Conservation (phyloP, 768 basidiomycete species). For the Kondoa malvinella region DNA sequence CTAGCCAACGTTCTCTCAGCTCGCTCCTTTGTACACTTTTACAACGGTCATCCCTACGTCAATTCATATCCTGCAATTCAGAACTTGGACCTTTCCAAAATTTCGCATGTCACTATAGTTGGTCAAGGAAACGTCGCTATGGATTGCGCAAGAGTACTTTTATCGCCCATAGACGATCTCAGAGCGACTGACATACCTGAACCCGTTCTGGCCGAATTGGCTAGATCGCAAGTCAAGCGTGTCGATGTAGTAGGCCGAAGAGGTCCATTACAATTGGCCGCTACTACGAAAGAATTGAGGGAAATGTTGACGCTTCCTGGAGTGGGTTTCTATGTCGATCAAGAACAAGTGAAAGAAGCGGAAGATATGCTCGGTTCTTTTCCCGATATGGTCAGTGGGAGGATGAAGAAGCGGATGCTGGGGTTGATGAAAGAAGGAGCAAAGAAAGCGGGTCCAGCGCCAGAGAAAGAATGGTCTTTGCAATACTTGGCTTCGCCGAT, state of each 20-base stretch:
- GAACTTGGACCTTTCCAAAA: conserved; percentile 42
- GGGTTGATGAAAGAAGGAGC: conserved; percentile 31
- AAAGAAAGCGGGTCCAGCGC: conserved; percentile 38
- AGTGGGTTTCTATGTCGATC: conserved; percentile 44
- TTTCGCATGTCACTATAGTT: conserved; percentile 60
- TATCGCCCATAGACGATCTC: conserved; percentile 50
- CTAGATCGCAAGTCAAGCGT: conserved; percentile 47
- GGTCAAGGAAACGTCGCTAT: conserved; percentile 92
- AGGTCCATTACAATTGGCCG: conserved; percentile 73
- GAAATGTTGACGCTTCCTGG: conserved; percentile 56
- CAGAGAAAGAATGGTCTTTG: conserved; percentile 64
- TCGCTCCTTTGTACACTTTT: conserved; percentile 81
- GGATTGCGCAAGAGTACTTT: conserved; percentile 75
- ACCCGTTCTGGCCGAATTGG: conserved; percentile 51
- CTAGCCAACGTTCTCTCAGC: conserved; percentile 50
- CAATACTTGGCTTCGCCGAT: conserved; percentile 62
- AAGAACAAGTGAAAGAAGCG: conserved; percentile 26
- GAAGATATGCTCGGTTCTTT: conserved; percentile 21
- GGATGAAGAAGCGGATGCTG: conserved; percentile 33
- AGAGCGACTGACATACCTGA: conserved; percentile 60
- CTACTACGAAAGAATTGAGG: conserved; percentile 79
- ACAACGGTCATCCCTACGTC: conserved; percentile 68
- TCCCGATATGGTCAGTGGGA: conserved; percentile 25
- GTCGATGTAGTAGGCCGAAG: conserved; percentile 71
- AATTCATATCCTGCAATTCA: conserved; percentile 36